Percentiles rank a stretch among this genome's conserved stretches.
Evolutionary conservation across 164 flowering plant genomes (phyloP).

Genomic region (Kingdonia uniflora): DNA sequence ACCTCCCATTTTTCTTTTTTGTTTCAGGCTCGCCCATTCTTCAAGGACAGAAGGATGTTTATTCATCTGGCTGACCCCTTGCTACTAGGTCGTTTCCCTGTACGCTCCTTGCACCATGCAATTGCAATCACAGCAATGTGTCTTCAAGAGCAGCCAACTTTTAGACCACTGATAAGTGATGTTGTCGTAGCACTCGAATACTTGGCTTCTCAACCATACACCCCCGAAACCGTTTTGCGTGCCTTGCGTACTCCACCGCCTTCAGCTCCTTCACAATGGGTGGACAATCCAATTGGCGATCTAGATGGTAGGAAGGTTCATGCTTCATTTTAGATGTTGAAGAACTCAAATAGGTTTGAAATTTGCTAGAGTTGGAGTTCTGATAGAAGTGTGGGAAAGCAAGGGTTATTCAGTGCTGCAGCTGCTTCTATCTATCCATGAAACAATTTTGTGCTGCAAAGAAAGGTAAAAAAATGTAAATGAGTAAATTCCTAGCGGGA

Average conservation of each 20-base stretch:
- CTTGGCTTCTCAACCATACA: slow-evolving; percentile 45
- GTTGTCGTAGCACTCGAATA: slow-evolving; percentile 80
- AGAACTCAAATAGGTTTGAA: no score
- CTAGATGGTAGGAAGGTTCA: slow-evolving; percentile 4
- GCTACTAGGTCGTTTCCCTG: slow-evolving; percentile 54
- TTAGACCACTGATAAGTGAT: slow-evolving; percentile 65
- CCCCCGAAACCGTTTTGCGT: slow-evolving; percentile 14
- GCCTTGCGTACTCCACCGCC: slow-evolving; percentile 7
- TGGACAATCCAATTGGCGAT: not conserved
- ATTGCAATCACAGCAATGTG: slow-evolving; percentile 80
- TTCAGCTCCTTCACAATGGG: slow-evolving; percentile 15
- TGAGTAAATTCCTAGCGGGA: no score
- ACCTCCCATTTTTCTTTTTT: slow-evolving; percentile 1
- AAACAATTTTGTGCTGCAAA: no score
- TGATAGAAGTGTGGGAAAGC: no score
- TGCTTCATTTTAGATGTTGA: slow-evolving; percentile 4
- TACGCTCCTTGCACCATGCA: slow-evolving; percentile 56
- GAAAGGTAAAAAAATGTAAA: no score
- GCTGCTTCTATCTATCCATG: no score
- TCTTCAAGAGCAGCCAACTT: slow-evolving; percentile 71
- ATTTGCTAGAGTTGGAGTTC: no score
- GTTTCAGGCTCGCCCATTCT: slow-evolving; percentile 58
- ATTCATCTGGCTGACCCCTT: slow-evolving; percentile 57
- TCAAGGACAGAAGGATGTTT: slow-evolving; percentile 62
- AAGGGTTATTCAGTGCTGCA: no score